Conservation (phyloP, 305 asterid species). For the Caryopteris hybrid region DNA sequence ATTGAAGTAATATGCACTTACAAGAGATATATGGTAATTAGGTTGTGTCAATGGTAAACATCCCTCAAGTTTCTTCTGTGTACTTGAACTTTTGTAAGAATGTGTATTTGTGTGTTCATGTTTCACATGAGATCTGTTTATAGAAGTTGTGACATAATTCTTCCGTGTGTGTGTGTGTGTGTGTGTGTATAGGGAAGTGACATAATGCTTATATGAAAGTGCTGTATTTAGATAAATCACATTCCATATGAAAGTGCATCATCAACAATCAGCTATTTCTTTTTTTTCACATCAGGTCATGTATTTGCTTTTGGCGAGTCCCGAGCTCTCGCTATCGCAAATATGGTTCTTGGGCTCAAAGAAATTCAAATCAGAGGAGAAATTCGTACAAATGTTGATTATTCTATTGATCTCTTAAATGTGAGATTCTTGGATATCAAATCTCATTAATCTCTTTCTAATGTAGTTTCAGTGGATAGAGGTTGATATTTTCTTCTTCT, state of each 20-base stretch:
- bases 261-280: not conserved
- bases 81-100: no score
- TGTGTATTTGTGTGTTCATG: not conserved
- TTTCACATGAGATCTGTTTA: constrained; percentile 5
- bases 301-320: constrained; percentile 99
- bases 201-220: not conserved
- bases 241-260: not conserved
- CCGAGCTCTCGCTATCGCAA: constrained; percentile 93
- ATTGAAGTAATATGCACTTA: not conserved
- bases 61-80: not conserved
- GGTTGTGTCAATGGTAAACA: not conserved
- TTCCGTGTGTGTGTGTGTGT: no score
- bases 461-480: constrained; percentile 1
- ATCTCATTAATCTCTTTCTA: not conserved
- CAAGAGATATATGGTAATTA: not conserved
- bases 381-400: constrained; percentile 96
- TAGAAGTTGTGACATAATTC: not conserved
- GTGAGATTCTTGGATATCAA: constrained; percentile 41
- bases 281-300: constrained; percentile 61
- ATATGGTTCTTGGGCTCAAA: constrained; percentile 99
- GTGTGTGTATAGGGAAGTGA: no score
- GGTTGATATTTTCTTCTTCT: not conserved
- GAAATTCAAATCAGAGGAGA: constrained; percentile 99
- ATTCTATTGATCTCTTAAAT: constrained; percentile 93
- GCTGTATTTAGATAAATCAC: not conserved